A percentile compares a stretch with the other conserved stretches of the same genome.
phyloP scores from a whole-genome alignment of 2,329 filamentous ascomycete species.

The Aspergillus uvarum region DNA sequence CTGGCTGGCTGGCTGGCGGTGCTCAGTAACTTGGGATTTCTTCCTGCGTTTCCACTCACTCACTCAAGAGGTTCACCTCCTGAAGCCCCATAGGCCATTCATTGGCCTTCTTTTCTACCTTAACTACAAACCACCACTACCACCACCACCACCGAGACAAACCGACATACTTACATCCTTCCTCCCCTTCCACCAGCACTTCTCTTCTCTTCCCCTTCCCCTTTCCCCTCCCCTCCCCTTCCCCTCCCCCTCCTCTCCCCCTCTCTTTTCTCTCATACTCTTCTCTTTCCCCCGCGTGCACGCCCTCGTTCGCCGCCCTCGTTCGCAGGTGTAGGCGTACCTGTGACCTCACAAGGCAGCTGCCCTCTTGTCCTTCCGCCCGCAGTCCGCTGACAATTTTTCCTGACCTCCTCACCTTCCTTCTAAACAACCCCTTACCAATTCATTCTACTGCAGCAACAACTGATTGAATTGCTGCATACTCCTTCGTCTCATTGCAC shows the following conservation, averaged over 20 bases:
- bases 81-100: neutral
- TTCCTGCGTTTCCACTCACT: too few relatives aligned
- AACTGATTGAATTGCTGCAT: slow-evolving; percentile 4
- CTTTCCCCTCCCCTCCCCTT: neutral
- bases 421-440: neutral
- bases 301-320: slow-evolving; percentile 2
- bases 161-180: neutral
- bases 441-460: slow-evolving; percentile 5
- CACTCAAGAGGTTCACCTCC: neutral
- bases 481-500: neutral
- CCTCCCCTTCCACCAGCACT: neutral
- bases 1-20: neutral
- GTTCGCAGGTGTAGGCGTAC: slow-evolving; percentile 27
- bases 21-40: neutral
- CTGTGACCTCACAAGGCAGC: slow-evolving; percentile 37
- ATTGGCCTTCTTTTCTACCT: neutral
- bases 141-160: neutral
- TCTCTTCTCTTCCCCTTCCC: neutral
- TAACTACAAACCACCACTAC: neutral
- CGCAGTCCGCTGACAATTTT: slow-evolving; percentile 30
- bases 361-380: slow-evolving; percentile 27
- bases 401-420: slow-evolving; percentile 6
- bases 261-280: neutral
- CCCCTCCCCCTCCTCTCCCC: neutral
- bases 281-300: slow-evolving; percentile 14